A percentile compares a stretch with the other conserved stretches of the same genome.
Evolutionary conservation across 2,329 filamentous ascomycete genomes (phyloP).

Genomic region (Colletotrichum somersetense): DNA sequence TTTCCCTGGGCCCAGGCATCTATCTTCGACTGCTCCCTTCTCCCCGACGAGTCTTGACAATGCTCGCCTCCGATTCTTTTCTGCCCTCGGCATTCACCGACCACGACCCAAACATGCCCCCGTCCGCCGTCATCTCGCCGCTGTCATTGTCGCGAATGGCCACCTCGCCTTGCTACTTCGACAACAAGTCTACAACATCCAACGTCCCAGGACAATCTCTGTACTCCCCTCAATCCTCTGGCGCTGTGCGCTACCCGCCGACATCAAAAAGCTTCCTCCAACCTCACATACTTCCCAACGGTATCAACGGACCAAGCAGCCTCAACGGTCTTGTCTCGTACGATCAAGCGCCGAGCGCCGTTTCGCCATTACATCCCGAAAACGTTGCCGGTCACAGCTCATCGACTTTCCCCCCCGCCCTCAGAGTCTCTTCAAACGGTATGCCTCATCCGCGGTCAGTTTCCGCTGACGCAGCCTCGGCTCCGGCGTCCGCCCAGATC

Average conservation of each 20-base stretch:
- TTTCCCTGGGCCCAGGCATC: conserved; percentile 10
- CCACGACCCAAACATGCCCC: conserved; percentile 48
- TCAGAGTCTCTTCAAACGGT: conserved; percentile 47
- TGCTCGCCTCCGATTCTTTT: conserved; percentile 58
- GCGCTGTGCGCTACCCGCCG: conserved; percentile 42
- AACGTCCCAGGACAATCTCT: conserved; percentile 43
- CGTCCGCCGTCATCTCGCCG: conserved; percentile 56
- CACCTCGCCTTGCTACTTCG: conserved; percentile 53
- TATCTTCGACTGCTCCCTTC: conserved; percentile 18
- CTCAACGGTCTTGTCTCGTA: conserved; percentile 16
- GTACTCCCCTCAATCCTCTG: conserved; percentile 45
- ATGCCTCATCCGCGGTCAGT: conserved; percentile 47
- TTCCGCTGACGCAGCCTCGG: conserved; percentile 47
- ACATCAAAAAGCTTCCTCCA: conserved; percentile 45
- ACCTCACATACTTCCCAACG: conserved; percentile 39
- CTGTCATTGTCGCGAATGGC: conserved; percentile 51
- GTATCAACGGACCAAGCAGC: conserved; percentile 14
- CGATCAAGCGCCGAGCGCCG: conserved; percentile 34
- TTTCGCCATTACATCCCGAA: conserved; percentile 40
- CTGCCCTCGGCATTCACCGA: conserved; percentile 56
- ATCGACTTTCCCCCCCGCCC: conserved; percentile 37
- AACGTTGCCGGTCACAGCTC: conserved; percentile 9
- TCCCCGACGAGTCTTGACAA: conserved; percentile 52
- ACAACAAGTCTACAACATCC: conserved; percentile 45
- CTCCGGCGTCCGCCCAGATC: conserved; percentile 49